Base-by-base conservation (phyloP, 768 basidiomycete genomes). In the Lepiota subincarnata region DNA sequence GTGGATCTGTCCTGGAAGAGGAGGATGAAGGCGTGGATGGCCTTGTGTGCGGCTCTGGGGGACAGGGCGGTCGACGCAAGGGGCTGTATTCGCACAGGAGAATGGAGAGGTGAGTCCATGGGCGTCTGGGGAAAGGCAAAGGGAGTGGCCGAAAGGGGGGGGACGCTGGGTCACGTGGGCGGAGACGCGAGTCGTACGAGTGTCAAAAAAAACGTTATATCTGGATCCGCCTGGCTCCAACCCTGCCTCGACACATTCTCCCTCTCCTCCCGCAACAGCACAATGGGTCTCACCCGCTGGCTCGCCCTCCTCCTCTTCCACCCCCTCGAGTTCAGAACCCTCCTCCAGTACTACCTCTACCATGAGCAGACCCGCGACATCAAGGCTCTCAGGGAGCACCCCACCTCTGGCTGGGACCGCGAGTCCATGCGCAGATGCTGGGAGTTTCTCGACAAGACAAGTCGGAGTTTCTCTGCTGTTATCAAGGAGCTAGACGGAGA, bases 401-500 rank as follows among this genome's bases (percentile, higher is more conserved):
- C 78, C 0, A 84, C 86, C 16, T 89, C 92, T 1, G 92, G 92
- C 39, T 98, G 89, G 85, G 85, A 97, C 71, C 76, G 96, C 52
- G 64, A 79, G 36, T 74, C 82, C 7, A 99, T 99, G 96, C 81
- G 84, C 52, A 76, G 82, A 39, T 98, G 94, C 64, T 98, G 94
- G 95, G 74, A 80, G 6, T 86, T 93, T 61, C 74, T 98, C 50
- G 95, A 98, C 76, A 52, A 76, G 70, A 95, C 94, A 3, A 92
- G 91, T 60, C 72, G 96, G 60, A 91, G 87, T 70, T 99, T 97
- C 61, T 78, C 92, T 0, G 84, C 88, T 0, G 96, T 99, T 57
- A 92, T 98, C 64, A 98, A 96, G 70, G 91, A 97, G 69, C 74
- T 98, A 3, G 94, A 99, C 26, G 96, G 94, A 0, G 96, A 98